phyloP scores from a whole-genome alignment of 2,329 filamentous ascomycete species.

The Beauveria caledonica region DNA sequence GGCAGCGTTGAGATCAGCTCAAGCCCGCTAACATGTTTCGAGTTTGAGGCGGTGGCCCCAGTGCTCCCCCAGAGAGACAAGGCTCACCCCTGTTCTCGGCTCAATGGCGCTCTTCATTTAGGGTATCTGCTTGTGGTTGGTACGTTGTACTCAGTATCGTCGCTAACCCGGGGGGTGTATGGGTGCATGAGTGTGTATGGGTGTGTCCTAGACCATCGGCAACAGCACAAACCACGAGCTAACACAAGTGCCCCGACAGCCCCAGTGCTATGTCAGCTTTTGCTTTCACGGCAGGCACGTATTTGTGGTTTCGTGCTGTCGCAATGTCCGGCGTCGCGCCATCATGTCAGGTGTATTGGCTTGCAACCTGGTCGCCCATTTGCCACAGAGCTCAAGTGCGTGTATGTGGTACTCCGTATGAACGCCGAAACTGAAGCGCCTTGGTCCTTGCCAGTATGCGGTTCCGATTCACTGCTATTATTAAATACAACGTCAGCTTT shows the following conservation, averaged over 20 bases:
- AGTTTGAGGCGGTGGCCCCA: constrained; percentile 8
- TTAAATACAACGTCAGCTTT: background rate
- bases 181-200: background rate
- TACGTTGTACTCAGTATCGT: constrained; percentile 7
- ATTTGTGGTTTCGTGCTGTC: background rate
- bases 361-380: background rate
- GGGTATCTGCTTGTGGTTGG: background rate
- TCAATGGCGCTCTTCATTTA: background rate
- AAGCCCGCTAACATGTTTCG: constrained; percentile 10
- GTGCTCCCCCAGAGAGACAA: background rate
- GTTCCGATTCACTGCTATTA: background rate
- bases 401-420: background rate
- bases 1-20: constrained; percentile 8
- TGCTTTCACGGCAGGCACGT: background rate
- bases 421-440: background rate
- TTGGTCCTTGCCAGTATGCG: background rate
- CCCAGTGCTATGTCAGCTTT: constrained; percentile 8
- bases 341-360: background rate
- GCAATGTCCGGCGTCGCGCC: background rate
- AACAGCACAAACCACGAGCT: constrained; percentile 2
- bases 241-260: background rate
- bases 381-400: background rate
- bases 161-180: too few relatives aligned
- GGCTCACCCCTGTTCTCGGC: constrained; percentile 1
- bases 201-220: constrained; percentile 3